phyloP scores from a whole-genome alignment of 2,329 filamentous ascomycete species.

The Monilinia aucupariae region DNA sequence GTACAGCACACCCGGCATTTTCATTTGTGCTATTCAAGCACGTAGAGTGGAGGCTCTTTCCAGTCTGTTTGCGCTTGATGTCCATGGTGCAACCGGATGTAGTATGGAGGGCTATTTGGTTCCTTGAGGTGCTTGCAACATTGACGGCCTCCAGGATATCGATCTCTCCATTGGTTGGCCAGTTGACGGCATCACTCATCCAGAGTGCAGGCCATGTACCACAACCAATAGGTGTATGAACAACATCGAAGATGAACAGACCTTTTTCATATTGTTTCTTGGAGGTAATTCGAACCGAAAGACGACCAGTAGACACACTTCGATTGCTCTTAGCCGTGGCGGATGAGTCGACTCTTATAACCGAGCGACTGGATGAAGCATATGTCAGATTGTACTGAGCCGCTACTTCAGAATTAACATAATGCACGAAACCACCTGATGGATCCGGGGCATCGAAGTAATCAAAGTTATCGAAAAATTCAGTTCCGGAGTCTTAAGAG shows the following conservation, averaged over 20 bases:
- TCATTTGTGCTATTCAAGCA: slow-evolving; percentile 41
- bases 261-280: slow-evolving; percentile 48
- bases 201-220: slow-evolving; percentile 55
- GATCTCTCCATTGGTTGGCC: slow-evolving; percentile 59
- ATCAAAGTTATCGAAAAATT: slow-evolving; percentile 43
- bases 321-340: slow-evolving; percentile 49
- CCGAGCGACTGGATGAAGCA: slow-evolving; percentile 46
- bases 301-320: slow-evolving; percentile 43
- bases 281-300: slow-evolving; percentile 50
- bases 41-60: slow-evolving; percentile 42
- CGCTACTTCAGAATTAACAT: slow-evolving; percentile 33
- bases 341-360: slow-evolving; percentile 57
- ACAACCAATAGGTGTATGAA: slow-evolving; percentile 53
- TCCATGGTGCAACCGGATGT: slow-evolving; percentile 40
- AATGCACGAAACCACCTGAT: slow-evolving; percentile 43
- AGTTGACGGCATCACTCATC: slow-evolving; percentile 53
- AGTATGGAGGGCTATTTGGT: slow-evolving; percentile 47
- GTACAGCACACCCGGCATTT: slow-evolving; percentile 40
- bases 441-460: slow-evolving; percentile 43
- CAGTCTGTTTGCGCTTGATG: slow-evolving; percentile 43
- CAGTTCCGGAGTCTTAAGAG: slow-evolving; percentile 34
- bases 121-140: slow-evolving; percentile 34
- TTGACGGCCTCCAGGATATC: slow-evolving; percentile 51
- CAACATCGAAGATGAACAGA: slow-evolving; percentile 53
- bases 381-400: slow-evolving; percentile 55